phyloP scores from a whole-genome alignment of 2,329 filamentous ascomycete species.

The Aspergillus costaricaensis region DNA sequence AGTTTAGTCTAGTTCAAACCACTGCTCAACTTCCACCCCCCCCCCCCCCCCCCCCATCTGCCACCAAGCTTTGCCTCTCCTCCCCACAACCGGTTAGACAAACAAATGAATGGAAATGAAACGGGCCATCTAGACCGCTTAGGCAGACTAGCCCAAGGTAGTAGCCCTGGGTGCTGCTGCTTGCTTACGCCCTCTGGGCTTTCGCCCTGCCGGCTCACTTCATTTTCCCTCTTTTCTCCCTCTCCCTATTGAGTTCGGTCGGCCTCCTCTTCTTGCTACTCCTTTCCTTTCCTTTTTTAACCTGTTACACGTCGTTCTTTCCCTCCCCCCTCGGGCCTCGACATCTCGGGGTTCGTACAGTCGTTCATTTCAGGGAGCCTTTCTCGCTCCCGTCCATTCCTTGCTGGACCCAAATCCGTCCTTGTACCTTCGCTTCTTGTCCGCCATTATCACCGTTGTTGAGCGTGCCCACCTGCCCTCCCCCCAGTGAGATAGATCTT shows the following conservation, averaged over 20 bases:
- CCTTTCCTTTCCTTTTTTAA: conserved; percentile 5
- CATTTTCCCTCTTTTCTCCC: conserved; percentile 8
- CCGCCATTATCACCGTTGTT: neutral
- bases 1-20: neutral
- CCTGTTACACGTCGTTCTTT: conserved; percentile 6
- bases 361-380: conserved; percentile 20
- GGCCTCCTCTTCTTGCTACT: conserved; percentile 4
- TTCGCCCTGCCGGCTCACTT: conserved; percentile 1
- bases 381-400: conserved; percentile 29
- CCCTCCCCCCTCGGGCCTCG: conserved; percentile 14
- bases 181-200: neutral
- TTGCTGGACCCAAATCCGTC: conserved; percentile 17
- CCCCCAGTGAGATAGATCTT: neutral
- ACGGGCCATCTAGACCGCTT: conserved; percentile 15
- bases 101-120: conserved; percentile 8
- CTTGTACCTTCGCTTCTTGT: conserved; percentile 11
- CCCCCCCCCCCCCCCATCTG: neutral
- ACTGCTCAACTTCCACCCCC: neutral
- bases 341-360: conserved; percentile 12
- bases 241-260: conserved; percentile 21
- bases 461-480: neutral
- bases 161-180: neutral
- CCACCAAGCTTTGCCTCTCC: conserved; percentile 4
- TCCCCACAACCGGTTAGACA: conserved; percentile 8
- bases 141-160: conserved; percentile 2